Evolutionary conservation across 352 stramenopile species (phyloP), one percentile per base, ranked within the genome.

Genomic region (Nannochloropsis limnetica): DNA sequence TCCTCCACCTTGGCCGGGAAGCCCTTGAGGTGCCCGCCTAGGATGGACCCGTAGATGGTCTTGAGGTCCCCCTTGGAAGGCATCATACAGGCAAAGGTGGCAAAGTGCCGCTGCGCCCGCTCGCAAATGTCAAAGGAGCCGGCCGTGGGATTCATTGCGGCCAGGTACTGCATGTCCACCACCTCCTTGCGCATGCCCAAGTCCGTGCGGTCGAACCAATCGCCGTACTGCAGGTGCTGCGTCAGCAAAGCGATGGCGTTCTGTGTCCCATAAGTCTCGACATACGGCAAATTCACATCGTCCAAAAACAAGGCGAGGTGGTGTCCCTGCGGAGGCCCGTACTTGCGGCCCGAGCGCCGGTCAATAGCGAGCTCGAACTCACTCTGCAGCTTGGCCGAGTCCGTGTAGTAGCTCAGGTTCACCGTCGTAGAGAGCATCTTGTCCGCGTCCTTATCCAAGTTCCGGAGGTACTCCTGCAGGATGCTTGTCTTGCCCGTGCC

Each of bases 381-480:
- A 81, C 96, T 91, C 83, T 97, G 93, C 6, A 98, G 86, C 68
- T 95, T 96, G 85, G 91, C 95, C 23, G 93, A 97, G 84, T 97
- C 93, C 1, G 93, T 97, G 88, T 96, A 97, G 88, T 97, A 97
- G 83, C 95, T 98, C 94, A 98, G 98, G 87, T 97, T 97, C 87
- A 98, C 97, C 83, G 91, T 97, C 80, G 93, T 96, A 86, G 93
- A 96, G 31, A 98, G 88, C 89, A 98, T 96, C 80, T 96, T 93
- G 69, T 98, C 95, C 68, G 94, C 90, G 0, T 93, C 90, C 83
- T 93, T 92, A 83, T 93, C 90, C 74, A 93, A 83, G 54, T 85
- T 87, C 1, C 91, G 90, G 20, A 97, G 86, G 85, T 97, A 98
- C 80, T 98, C 96, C 85, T 97, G 96, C 68, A 98, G 91, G 74